Evolutionary conservation across 2,329 filamentous ascomycete species (phyloP), one percentile per base, ranked within the genome.

Genomic region (Colletotrichum sp.): DNA sequence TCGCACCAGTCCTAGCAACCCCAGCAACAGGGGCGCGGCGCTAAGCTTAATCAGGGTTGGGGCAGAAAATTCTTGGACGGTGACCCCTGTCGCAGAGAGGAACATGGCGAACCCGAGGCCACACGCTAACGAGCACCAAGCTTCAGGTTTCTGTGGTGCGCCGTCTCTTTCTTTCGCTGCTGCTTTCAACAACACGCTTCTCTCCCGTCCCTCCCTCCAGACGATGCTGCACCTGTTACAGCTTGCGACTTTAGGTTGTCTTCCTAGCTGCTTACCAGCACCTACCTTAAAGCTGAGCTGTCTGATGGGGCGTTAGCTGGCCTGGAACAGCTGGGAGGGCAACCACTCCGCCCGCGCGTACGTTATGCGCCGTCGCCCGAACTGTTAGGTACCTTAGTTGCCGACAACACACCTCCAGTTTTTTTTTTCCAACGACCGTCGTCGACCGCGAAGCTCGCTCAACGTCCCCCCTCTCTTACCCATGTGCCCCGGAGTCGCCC

Each of bases 51-150:
- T 63, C 7, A 21, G 14, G 71, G 60, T 64, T 76, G 72, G 65
- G 4, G 21, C n/a, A 32, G 6, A 52, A 65, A 65, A 69, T 13
- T 68, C 28, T 69, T n/a, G 32, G 64, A 34, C 36, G 59, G 68
- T 13, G 7, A 61, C 34, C 74, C 74, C 74, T 76, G 74, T 76
- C 34, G 48, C 73, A 75, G 48, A 66, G 52, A 48, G 39, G 61
- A 75, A 75, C 64, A 65, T 68, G 59, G 57, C 70, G 59, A 73
- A 68, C 73, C 70, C 71, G 26, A 65, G 52, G 43, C 48, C 57
- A 59, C 32, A 59, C 64, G 71, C 70, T 76, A 76, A 52, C 28
- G 14, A 65, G 65, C 64, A 68, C 73, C 73, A 64, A 69, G 73
- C 73, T 73, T 73, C 73, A 73, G 64, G 32, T 64, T 75, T 32